Percentiles rank a stretch among this genome's conserved stretches.
phyloP scores from a whole-genome alignment of 805 yeast genomes.

The Kluyveromyces starmeri region DNA sequence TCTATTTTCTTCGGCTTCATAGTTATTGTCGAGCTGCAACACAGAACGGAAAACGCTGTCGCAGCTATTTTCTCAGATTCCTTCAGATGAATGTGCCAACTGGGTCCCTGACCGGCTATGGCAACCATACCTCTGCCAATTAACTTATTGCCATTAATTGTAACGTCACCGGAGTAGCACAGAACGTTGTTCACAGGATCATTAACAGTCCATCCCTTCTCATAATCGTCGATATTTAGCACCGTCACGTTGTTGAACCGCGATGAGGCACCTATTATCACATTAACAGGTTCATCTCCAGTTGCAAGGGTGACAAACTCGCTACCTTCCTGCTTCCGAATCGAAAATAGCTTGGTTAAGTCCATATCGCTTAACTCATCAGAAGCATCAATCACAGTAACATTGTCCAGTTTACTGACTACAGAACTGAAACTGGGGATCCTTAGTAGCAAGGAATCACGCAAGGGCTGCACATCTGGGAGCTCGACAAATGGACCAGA shows the following conservation, averaged over 20 bases:
- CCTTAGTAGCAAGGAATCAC: conserved; percentile 16
- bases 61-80: conserved; percentile 19
- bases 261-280: conserved; percentile 23
- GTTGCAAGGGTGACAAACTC: conserved; percentile 13
- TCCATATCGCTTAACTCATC: conserved; percentile 3
- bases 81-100: conserved; percentile 19
- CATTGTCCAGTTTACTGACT: conserved; percentile 14
- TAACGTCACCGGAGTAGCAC: conserved; percentile 22
- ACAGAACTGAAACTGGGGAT: conserved; percentile 18
- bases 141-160: conserved; percentile 10
- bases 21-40: conserved; percentile 8
- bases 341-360: conserved; percentile 9
- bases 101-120: conserved; percentile 25
- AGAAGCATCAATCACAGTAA: conserved; percentile 13
- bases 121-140: conserved; percentile 25
- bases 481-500: conserved; percentile 26
- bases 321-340: conserved; percentile 7
- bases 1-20: conserved; percentile 6
- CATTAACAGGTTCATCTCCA: conserved; percentile 19
- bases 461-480: conserved; percentile 16
- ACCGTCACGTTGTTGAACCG: conserved; percentile 21
- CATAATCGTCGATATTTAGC: conserved; percentile 16
- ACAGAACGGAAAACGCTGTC: conserved; percentile 16
- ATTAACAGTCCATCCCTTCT: conserved; percentile 18
- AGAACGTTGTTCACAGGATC: conserved; percentile 13